Evolutionary conservation across 2,329 filamentous ascomycete genomes (phyloP).

Genomic region (Myriosclerotinia curreyana): DNA sequence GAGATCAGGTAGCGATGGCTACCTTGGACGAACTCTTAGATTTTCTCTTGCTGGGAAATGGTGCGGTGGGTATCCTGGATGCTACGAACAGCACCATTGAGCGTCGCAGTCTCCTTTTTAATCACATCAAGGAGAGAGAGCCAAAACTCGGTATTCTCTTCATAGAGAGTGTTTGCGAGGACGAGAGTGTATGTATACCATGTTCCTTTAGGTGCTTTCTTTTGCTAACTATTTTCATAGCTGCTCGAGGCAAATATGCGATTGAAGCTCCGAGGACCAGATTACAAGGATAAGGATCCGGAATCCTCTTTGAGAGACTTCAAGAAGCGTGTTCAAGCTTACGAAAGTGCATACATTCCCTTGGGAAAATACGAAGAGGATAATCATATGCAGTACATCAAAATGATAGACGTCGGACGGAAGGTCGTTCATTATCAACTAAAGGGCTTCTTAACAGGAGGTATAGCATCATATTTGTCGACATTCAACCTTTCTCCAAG

Average conservation of each 20-base stretch:
- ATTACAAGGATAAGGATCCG: constrained; percentile 94
- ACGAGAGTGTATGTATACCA: constrained; percentile 55
- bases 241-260: constrained; percentile 96
- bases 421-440: constrained; percentile 91
- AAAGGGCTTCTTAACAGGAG: constrained; percentile 85
- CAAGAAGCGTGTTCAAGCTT: constrained; percentile 85
- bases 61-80: constrained; percentile 91
- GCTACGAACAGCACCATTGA: constrained; percentile 95
- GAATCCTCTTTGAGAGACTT: constrained; percentile 82
- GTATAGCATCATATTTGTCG: constrained; percentile 89
- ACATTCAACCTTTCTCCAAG: constrained; percentile 95
- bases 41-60: constrained; percentile 77
- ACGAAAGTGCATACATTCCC: constrained; percentile 90
- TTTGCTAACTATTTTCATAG: constrained; percentile 35
- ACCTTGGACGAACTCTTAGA: constrained; percentile 90
- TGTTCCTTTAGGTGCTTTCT: neutral
- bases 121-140: constrained; percentile 77
- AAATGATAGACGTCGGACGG: constrained; percentile 95
- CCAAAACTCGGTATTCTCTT: constrained; percentile 90
- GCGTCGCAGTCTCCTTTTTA: constrained; percentile 77
- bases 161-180: constrained; percentile 89
- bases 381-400: constrained; percentile 85
- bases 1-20: constrained; percentile 88
- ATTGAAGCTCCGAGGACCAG: constrained; percentile 88
- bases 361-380: constrained; percentile 88